These are phyloP conservation scores for Brasenia schreberi DNA, from an alignment of 164 flowering plant species.

Conservation along the genomic window DNA sequence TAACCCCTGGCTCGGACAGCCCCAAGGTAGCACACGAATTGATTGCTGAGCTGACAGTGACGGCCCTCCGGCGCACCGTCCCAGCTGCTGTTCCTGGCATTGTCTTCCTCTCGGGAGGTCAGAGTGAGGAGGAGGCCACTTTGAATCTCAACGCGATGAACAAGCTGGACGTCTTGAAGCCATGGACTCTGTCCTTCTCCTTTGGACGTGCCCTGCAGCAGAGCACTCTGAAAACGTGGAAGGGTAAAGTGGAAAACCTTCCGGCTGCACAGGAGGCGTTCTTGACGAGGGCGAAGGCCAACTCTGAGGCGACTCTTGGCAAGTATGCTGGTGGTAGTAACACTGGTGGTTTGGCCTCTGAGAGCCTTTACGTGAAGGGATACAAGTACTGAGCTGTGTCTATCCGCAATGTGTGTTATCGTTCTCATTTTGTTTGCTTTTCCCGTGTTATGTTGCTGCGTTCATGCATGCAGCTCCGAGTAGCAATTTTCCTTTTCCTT, in stretches of 20 bases:
- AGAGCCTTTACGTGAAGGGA: constrained; percentile 58
- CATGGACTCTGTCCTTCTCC: constrained; percentile 80
- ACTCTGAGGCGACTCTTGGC: constrained; percentile 75
- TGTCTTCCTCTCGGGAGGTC: constrained; percentile 76
- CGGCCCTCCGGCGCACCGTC: constrained; percentile 60
- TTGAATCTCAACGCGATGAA: constrained; percentile 68
- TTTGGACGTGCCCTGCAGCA: constrained; percentile 76
- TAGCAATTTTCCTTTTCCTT: too few relatives aligned
- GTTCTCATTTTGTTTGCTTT: too few relatives aligned
- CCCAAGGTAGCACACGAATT: constrained; percentile 66
- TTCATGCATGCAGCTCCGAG: too few relatives aligned
- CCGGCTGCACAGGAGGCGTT: constrained; percentile 48
- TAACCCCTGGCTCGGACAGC: constrained; percentile 71
- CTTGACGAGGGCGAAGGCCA: constrained; percentile 60
- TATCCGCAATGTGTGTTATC: not conserved
- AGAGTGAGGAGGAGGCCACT: constrained; percentile 83
- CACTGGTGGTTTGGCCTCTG: constrained; percentile 44
- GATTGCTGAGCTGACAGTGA: constrained; percentile 71
- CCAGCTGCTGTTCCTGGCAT: constrained; percentile 83
- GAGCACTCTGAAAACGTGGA: constrained; percentile 81
- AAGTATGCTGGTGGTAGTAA: constrained; percentile 34
- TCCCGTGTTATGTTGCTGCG: too few relatives aligned
- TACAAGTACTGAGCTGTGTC: constrained; percentile 38
- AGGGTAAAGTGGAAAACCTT: constrained; percentile 64
- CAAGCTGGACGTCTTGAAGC: constrained; percentile 61